Percentiles rank a stretch among this genome's conserved stretches.
Conservation (phyloP, 257 asterid species). For the Solanum paucissectum region DNA sequence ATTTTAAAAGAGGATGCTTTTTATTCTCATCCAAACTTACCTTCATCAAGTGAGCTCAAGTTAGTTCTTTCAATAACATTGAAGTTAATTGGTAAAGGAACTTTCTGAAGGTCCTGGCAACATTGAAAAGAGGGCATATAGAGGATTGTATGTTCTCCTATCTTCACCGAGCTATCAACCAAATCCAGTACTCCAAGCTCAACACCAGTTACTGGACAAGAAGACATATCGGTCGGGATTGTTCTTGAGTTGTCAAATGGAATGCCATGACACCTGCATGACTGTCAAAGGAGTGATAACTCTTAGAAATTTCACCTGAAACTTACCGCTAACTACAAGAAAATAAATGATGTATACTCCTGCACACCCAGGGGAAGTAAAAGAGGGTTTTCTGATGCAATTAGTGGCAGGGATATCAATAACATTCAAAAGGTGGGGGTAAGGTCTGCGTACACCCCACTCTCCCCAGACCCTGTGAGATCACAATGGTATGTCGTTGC, state of each 20-base stretch:
- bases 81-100: slow-evolving; percentile 53
- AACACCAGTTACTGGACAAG: slow-evolving; percentile 54
- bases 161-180: slow-evolving; percentile 55
- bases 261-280: slow-evolving; percentile 89
- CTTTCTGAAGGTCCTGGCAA: slow-evolving; percentile 36
- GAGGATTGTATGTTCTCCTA: slow-evolving; percentile 65
- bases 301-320: not conserved
- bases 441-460: not conserved
- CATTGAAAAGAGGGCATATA: slow-evolving; percentile 77
- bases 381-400: not conserved
- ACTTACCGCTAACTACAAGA: not conserved
- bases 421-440: not conserved
- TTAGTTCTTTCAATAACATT: slow-evolving; percentile 63
- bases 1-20: not conserved
- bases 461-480: not conserved
- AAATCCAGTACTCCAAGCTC: slow-evolving; percentile 45
- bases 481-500: not conserved
- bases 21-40: slow-evolving; percentile 18
- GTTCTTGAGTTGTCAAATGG: slow-evolving; percentile 39
- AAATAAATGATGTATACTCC: not conserved
- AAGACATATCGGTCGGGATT: slow-evolving; percentile 9
- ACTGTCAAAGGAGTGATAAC: slow-evolving; percentile 37
- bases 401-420: not conserved
- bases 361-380: not conserved
- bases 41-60: slow-evolving; percentile 74